Conservation (phyloP, 208 protist species). For the Crithidia fasciculata region DNA sequence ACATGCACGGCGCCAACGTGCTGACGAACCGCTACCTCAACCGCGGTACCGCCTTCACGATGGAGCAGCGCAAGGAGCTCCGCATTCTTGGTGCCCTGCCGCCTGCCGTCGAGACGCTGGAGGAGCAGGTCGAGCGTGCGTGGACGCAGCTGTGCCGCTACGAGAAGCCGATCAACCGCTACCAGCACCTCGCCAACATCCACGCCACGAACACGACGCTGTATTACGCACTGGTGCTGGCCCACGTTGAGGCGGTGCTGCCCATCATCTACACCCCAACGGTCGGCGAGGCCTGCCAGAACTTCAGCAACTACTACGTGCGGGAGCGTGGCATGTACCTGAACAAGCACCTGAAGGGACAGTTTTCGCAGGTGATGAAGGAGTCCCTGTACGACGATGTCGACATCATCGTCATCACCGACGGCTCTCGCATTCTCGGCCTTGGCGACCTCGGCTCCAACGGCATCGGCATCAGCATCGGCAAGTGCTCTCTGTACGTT, state of each 20-base stretch:
- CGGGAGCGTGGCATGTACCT: constrained; percentile 93
- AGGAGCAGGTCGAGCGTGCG: constrained; percentile 76
- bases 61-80: constrained; percentile 75
- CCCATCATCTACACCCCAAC: constrained; percentile 93
- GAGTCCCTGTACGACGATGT: constrained; percentile 77
- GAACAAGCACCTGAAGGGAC: constrained; percentile 71
- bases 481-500: constrained; percentile 94
- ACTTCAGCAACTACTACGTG: constrained; percentile 86
- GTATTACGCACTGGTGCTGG: constrained; percentile 79
- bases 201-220: constrained; percentile 80
- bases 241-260: constrained; percentile 73
- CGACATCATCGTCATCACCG: constrained; percentile 96
- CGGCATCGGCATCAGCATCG: constrained; percentile 96
- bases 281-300: constrained; percentile 93
- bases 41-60: constrained; percentile 82
- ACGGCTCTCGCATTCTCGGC: constrained; percentile 96
- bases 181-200: constrained; percentile 73
- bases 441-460: constrained; percentile 94
- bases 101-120: constrained; percentile 76
- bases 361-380: constrained; percentile 81
- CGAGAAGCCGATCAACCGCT: constrained; percentile 88
- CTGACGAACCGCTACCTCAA: constrained; percentile 83
- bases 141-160: constrained; percentile 71
- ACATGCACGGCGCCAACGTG: constrained; percentile 43
- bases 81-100: constrained; percentile 70